Base-by-base conservation (phyloP, 768 basidiomycete species). In the Clathrus columnatus region DNA sequence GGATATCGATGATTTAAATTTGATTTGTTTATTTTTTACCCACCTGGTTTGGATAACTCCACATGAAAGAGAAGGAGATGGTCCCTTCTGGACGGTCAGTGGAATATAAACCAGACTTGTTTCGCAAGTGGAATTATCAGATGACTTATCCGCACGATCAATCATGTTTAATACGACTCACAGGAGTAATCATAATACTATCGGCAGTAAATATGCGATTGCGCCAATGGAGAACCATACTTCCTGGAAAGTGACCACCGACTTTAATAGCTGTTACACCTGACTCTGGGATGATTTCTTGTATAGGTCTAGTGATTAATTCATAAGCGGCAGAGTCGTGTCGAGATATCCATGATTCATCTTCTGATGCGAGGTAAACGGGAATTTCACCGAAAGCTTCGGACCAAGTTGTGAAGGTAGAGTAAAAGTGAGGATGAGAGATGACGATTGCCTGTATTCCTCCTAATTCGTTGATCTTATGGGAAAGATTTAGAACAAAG, bases 361-460 rank as follows among this genome's bases (percentile, higher is more conserved):
- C 57, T 17, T 46, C 44, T 16, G 24, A 7, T n/a, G 57, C 53
- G 26, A 51, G 43, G 28, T 59, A 50, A 1, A 59, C 57, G 18
- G 42, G 53, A 24, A 44, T 43, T 1, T 54, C 16, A 29, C 48
- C 54, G 49, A 59, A 59, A 1, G 29, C 55, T 16, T 43, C 24
- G 4, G 57, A 55, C 57, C 57, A 59, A 3, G 46, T 54, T 21
- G 28, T 46, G 27, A 44, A 28, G 11, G 57, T 59, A 10, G 57
- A 57, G 41, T 56, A 59, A 47, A 55, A 59, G 36, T 59, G 57
- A 24, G 57, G 57, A 27, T 59, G 57, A 8, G 57, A 59, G 17
- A 59, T 59, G n/a, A 59, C 46, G 27, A 59, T 59, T 17, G 43
- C 44, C 4, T 41, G 17, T n/a, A 59, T 48, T 2, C 57, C 57